Evolutionary conservation across 225 moss, liverwort and hornwort species (phyloP).

Genomic region (Physcomitrium patens): DNA sequence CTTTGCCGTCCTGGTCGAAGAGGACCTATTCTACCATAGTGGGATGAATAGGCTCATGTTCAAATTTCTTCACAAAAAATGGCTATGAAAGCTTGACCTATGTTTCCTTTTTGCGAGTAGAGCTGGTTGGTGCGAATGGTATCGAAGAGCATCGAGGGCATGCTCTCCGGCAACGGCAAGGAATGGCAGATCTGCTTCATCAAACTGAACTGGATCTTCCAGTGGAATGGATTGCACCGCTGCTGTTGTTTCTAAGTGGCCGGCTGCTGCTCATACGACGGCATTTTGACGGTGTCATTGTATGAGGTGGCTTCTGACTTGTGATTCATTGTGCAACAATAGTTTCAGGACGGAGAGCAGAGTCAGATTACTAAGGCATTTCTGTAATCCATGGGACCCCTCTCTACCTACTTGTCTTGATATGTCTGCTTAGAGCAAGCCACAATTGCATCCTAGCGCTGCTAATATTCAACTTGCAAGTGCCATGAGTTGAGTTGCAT

Average conservation of each 20-base stretch:
- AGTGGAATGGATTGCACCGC: constrained; percentile 67
- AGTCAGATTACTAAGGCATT: not conserved
- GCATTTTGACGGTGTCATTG: not conserved
- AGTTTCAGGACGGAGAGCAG: constrained; percentile 7
- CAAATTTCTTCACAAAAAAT: constrained; percentile 23
- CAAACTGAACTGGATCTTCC: constrained; percentile 55
- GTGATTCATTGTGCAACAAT: constrained; percentile 26
- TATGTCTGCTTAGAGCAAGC: not conserved
- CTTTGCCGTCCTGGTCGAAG: constrained; percentile 56
- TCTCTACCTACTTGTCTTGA: not conserved
- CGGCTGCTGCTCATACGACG: constrained; percentile 35
- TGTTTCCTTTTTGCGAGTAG: constrained; percentile 64
- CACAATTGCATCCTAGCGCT: not conserved
- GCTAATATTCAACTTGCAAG: not conserved
- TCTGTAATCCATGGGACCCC: constrained; percentile 2
- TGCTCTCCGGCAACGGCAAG: constrained; percentile 66
- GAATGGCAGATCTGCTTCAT: constrained; percentile 76
- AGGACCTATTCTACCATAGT: constrained; percentile 74
- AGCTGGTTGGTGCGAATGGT: constrained; percentile 70
- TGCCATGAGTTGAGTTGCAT: not conserved
- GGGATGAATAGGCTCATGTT: constrained; percentile 69
- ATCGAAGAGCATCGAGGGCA: constrained; percentile 58
- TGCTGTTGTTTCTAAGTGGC: constrained; percentile 76
- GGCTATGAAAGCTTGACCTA: constrained; percentile 42
- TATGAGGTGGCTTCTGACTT: not conserved